Conservation (phyloP, 306 rosid species). For the Cicer bijugum region DNA sequence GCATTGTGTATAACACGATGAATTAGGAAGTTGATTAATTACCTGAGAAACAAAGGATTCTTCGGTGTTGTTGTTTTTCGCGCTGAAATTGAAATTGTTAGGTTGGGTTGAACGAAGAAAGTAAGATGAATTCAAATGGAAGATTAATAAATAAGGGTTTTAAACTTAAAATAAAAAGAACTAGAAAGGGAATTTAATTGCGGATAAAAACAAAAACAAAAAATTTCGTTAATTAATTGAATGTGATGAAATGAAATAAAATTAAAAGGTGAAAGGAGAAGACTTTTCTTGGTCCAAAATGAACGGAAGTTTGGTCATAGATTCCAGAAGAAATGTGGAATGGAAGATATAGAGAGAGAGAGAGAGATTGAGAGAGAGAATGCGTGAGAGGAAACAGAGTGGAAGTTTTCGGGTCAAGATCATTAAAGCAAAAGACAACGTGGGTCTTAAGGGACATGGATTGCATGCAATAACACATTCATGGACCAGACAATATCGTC, state of each 20-base stretch:
- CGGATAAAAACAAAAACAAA: constrained; percentile 33
- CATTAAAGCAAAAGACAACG: neutral
- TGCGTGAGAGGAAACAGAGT: neutral
- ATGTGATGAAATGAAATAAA: constrained; percentile 16
- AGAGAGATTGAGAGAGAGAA: neutral
- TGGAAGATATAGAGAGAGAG: neutral
- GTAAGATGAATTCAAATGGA: constrained; percentile 33
- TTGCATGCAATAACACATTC: too few relatives aligned
- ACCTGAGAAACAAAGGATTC: constrained; percentile 41
- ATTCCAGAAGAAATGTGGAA: constrained; percentile 22
- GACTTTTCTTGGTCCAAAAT: constrained; percentile 48
- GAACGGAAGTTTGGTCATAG: constrained; percentile 27
- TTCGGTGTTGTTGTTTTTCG: neutral
- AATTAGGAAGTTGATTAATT: constrained; percentile 12
- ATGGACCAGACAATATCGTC: too few relatives aligned
- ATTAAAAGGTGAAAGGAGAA: neutral
- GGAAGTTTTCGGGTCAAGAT: constrained; percentile 30
- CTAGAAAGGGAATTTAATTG: neutral
- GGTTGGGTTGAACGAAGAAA: constrained; percentile 35
- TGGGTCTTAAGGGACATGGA: neutral
- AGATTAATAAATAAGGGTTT: constrained; percentile 21
- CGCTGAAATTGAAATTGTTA: constrained; percentile 19
- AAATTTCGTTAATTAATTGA: neutral
- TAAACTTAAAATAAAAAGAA: neutral
- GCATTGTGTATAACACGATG: too few relatives aligned